Base-by-base conservation (phyloP, 768 basidiomycete species). In the Sarcodon aspratus region DNA sequence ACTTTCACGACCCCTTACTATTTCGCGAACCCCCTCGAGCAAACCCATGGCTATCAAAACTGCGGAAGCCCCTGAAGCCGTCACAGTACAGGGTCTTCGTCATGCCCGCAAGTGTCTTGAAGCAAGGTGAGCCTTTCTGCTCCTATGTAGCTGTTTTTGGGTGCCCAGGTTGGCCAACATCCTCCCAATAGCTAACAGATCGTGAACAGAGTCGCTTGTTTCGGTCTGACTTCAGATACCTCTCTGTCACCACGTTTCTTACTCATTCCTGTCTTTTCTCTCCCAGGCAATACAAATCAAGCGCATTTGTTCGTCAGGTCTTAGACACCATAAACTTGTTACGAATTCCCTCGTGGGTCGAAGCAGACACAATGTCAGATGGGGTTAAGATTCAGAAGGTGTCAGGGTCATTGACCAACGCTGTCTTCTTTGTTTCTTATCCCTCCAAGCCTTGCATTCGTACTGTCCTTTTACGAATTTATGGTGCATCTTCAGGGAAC, bases 341-440 rank as follows among this genome's bases (percentile, higher is more conserved):
- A 43, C 70, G 70, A 43, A 67, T 85, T 3, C 75, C 78, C 17
- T 67, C 67, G 33, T 91, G 89, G 88, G 60, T 62, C 36, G 67
- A 70, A 17, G 50, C 64, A 2, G 68, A 66, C 43, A 66, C 82
- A 38, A 66, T 66, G 33, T 64, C 76, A 33, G 63, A 73, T 42
- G 63, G 68, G 32, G 59, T 94, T 46, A 70, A 69, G 48, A 74
- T 97, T 54, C 72, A 71, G 60, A 93, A 85, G 61, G 85, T 94
- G 18, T 90, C 93, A 7, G 94, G 95, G 8, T 85, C 90, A 9
- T 67, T 97, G 54, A 99, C 95, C 37, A 99, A 99, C 64, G 85
- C 89, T 48, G 92, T 99, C 48, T 98, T 90, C 69, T 99, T 98
- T 67, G 85, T 97, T 48, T 89, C 93, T 9, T 91, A 80, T 60